Percentiles rank a stretch among this genome's conserved stretches.
Evolutionary conservation across 768 basidiomycete species (phyloP).

Genomic region (Kwoniella europaea): DNA sequence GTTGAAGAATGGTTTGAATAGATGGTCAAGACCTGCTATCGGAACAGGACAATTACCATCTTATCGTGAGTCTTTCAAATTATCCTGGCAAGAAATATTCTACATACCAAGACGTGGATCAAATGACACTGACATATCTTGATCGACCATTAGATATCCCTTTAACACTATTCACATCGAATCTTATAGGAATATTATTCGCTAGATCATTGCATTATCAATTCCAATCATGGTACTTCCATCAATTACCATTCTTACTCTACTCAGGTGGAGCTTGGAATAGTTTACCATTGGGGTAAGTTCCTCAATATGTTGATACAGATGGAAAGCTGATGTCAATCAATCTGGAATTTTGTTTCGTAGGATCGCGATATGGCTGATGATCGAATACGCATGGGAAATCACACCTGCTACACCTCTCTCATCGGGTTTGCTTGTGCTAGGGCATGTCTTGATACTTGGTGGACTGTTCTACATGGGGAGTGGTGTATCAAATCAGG

Average conservation of each 20-base stretch:
- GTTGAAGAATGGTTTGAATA: conserved; percentile 63
- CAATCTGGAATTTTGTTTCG: background rate
- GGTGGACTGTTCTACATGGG: conserved; percentile 56
- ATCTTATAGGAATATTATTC: conserved; percentile 86
- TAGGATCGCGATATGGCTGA: conserved; percentile 68
- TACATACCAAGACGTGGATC: background rate
- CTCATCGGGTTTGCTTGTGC: conserved; percentile 67
- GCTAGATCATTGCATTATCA: conserved; percentile 97
- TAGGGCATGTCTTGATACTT: conserved; percentile 65
- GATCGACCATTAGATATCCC: conserved; percentile 67
- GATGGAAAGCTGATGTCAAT: background rate
- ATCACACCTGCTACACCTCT: conserved; percentile 76
- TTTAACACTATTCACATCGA: conserved; percentile 84
- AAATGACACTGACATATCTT: background rate
- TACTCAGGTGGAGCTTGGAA: conserved; percentile 69
- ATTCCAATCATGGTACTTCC: conserved; percentile 97
- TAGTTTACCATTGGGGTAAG: conserved; percentile 58
- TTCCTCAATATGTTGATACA: background rate
- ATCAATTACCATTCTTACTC: conserved; percentile 80
- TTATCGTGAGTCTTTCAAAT: conserved; percentile 65
- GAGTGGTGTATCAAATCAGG: background rate
- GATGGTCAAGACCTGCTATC: conserved; percentile 64
- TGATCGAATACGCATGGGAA: conserved; percentile 86
- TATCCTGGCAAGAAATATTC: conserved; percentile 31
- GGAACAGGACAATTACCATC: conserved; percentile 63